Base-by-base conservation (phyloP, 129 eudicot species). In the Flaveria linearis region DNA sequence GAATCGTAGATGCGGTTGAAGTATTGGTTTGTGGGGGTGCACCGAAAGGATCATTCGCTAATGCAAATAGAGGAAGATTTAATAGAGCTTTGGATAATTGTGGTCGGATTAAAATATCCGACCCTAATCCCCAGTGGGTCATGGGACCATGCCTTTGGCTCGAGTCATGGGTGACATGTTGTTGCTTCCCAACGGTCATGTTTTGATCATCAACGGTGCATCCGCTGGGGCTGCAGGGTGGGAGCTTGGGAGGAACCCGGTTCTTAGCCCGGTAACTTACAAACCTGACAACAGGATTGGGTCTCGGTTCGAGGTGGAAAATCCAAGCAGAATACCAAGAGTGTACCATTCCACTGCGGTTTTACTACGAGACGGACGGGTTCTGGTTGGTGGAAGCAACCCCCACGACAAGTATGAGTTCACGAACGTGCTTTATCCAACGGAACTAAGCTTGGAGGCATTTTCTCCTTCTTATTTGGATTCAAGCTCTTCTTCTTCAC, bases 1-100 rank as follows among this genome's bases (percentile, higher is more conserved):
- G 79, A 7, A 15, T 20, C 0, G 46, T 18, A 3, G 10, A 22
- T 4, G 80, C 71, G 17, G 87, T 84, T 41, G 86, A 89, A 53
- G 93, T 92, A 10, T 74, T 92, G 81, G 90, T 92, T 26, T 88
- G 96, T 46, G 96, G 96, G 0, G 92, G 96, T 28, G 96, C 96
- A 43, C 96, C 92, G 4, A 83, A 76, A 49, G 96, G 88, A 39
- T 69, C 85, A 9, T 87, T 58, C 23, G 57, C 45, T 13, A 81
- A 73, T n/a, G 90, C 96, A 0, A 26, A 22, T 5, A 86, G 71
- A 23, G 76, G 90, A 20, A 74, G 75, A 8, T 87, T 89, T 71
- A 47, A 81, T 5, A 79, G 51, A 33, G 92, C 92, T 3, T 43
- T 89, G 55, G 74, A 83, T 57, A 84, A 88, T 2, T 89, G 96